phyloP scores from a whole-genome alignment of 176 grass and related monocot genomes.

The Raddia distichophylla region DNA sequence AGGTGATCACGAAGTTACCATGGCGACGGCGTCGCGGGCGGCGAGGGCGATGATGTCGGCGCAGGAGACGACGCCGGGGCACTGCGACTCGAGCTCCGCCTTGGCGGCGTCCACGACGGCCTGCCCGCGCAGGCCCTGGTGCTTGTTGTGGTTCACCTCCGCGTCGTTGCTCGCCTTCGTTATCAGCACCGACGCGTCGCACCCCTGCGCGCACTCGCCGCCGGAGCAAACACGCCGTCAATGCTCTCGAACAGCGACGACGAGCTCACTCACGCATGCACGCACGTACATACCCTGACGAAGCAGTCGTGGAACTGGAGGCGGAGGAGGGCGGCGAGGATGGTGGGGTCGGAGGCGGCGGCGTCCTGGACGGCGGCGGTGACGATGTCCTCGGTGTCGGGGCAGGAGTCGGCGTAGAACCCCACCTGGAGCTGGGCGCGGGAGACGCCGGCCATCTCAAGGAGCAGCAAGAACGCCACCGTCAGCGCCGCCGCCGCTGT shows the following conservation, averaged over 20 bases:
- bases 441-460: constrained; percentile 25
- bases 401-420: constrained; percentile 78
- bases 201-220: constrained; percentile 49
- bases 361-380: constrained; percentile 56
- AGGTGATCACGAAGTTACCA: constrained; percentile 38
- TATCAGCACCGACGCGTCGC: constrained; percentile 86
- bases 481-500: constrained; percentile 25
- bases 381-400: constrained; percentile 67
- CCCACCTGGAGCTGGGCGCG: constrained; percentile 61
- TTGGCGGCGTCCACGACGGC: constrained; percentile 70
- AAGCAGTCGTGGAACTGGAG: constrained; percentile 99
- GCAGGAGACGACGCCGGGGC: constrained; percentile 83
- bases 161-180: constrained; percentile 29
- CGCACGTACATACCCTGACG: constrained; percentile 53
- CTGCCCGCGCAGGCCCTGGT: constrained; percentile 74
- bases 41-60: constrained; percentile 83
- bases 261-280: too few species aligned
- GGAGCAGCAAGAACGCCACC: constrained; percentile 29
- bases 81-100: constrained; percentile 60
- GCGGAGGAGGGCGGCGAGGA: constrained; percentile 76
- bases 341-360: constrained; percentile 58
- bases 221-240: neutral
- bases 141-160: constrained; percentile 65
- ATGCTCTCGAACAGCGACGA: too few species aligned
- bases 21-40: constrained; percentile 62